Evolutionary conservation across 108 stramenopile genomes (phyloP).

Genomic region (Cylindrotheca closterium): DNA sequence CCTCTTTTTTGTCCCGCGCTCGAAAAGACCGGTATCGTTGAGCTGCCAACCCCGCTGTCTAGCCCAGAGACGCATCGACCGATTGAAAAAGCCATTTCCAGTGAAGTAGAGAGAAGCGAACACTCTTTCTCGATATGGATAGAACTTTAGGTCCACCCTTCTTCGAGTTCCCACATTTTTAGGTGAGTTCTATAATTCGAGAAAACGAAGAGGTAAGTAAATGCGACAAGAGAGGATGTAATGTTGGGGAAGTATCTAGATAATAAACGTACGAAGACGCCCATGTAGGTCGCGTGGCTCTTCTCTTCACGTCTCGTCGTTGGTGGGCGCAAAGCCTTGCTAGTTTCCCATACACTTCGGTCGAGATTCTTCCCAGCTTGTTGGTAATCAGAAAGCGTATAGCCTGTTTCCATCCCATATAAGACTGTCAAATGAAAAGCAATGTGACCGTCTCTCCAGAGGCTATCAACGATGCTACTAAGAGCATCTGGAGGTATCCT

Average conservation of each 20-base stretch:
- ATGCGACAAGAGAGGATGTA: too few relatives aligned
- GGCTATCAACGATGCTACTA: conserved; percentile 38
- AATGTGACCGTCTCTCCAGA: conserved; percentile 42
- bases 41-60: conserved; percentile 20
- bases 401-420: conserved; percentile 29
- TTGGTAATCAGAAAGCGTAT: conserved; percentile 10
- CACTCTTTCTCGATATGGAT: conserved; percentile 47
- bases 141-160: conserved; percentile 59
- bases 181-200: too few relatives aligned
- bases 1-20: conserved; percentile 14
- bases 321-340: neutral
- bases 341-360: conserved; percentile 12
- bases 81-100: conserved; percentile 60
- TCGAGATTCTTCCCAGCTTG: conserved; percentile 15
- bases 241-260: too few relatives aligned
- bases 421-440: conserved; percentile 44
- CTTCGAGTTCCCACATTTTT: conserved; percentile 16
- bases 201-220: too few relatives aligned
- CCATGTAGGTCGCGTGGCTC: conserved; percentile 38
- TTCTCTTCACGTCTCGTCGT: neutral
- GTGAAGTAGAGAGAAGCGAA: conserved; percentile 65
- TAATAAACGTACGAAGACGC: conserved; percentile 42
- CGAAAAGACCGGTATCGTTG: conserved; percentile 54
- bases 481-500: conserved; percentile 35
- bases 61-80: conserved; percentile 59